A percentile compares a stretch with the other conserved stretches of the same genome.
Evolutionary conservation across 2,329 filamentous ascomycete genomes (phyloP).

Genomic region (Dendryphion nanum): DNA sequence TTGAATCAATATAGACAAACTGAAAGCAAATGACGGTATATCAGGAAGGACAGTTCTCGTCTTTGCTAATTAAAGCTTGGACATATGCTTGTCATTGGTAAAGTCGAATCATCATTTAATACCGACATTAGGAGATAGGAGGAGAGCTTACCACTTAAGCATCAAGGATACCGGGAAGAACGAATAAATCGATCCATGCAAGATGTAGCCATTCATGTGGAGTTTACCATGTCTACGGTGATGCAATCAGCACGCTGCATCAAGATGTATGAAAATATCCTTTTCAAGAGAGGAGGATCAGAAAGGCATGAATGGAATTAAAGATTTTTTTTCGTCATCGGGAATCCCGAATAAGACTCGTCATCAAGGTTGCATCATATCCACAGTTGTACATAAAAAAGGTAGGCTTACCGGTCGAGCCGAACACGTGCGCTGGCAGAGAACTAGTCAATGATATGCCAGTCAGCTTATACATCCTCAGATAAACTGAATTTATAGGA

Average conservation of each 20-base stretch:
- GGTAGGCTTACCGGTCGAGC: not conserved
- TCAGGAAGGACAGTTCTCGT: slow-evolving; percentile 44
- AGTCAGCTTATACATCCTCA: too few relatives aligned
- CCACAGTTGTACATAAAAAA: not conserved
- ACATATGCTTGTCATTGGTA: slow-evolving; percentile 97
- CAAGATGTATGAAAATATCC: not conserved
- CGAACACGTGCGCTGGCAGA: too few relatives aligned
- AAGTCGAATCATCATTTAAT: slow-evolving; percentile 77
- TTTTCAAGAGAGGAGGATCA: slow-evolving; percentile 13
- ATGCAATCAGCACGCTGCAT: not conserved
- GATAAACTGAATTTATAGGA: too few relatives aligned
- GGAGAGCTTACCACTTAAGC: not conserved
- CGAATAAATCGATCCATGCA: not conserved
- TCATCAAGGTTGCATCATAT: slow-evolving; percentile 65
- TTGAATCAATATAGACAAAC: slow-evolving; percentile 15
- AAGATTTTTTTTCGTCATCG: slow-evolving; percentile 66
- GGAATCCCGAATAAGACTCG: slow-evolving; percentile 75
- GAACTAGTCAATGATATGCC: too few relatives aligned
- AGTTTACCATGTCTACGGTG: too few relatives aligned
- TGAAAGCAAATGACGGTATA: slow-evolving; percentile 6
- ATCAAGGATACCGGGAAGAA: not conserved
- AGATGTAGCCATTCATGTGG: too few relatives aligned
- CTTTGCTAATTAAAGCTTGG: slow-evolving; percentile 63
- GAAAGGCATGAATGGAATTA: slow-evolving; percentile 70
- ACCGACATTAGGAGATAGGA: slow-evolving; percentile 1